Conservation (phyloP, 768 basidiomycete genomes). For the Epithele typhae region DNA sequence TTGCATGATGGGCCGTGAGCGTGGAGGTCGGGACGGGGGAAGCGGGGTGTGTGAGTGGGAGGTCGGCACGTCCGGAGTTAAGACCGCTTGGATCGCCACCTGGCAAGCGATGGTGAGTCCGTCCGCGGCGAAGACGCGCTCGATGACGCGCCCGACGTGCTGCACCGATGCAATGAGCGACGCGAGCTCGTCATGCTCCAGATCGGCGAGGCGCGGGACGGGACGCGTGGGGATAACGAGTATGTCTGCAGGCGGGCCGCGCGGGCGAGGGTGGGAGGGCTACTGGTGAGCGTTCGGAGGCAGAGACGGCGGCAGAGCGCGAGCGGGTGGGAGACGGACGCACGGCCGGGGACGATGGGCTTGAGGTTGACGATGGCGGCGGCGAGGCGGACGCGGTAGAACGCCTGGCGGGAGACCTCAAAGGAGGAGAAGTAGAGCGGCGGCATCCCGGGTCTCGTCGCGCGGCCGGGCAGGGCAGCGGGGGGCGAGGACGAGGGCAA, state of each 20-base stretch:
- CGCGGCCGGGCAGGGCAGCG: too few species aligned
- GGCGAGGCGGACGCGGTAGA: slow-evolving; percentile 64
- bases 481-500: too few species aligned
- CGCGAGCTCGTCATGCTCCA: slow-evolving; percentile 55
- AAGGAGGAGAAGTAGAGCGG: slow-evolving; percentile 69
- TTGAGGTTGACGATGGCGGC: slow-evolving; percentile 94
- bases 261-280: too few species aligned
- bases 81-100: too few species aligned
- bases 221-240: slow-evolving; percentile 50
- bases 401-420: slow-evolving; percentile 72
- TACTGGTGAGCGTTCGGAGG: background rate
- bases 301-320: background rate
- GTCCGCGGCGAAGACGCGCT: slow-evolving; percentile 78
- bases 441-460: slow-evolving; percentile 16
- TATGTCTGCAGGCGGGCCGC: slow-evolving; percentile 47
- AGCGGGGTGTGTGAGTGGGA: background rate
- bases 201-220: slow-evolving; percentile 45
- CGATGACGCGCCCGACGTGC: slow-evolving; percentile 72
- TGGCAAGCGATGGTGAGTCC: slow-evolving; percentile 87
- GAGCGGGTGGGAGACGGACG: slow-evolving; percentile 30
- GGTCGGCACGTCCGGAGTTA: background rate
- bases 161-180: slow-evolving; percentile 82
- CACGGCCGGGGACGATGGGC: slow-evolving; percentile 92
- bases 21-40: slow-evolving; percentile 2
- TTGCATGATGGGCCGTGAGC: background rate